Base-by-base conservation (phyloP, 2,329 filamentous ascomycete genomes). In the Stagonosporopsis chrysanthemi region DNA sequence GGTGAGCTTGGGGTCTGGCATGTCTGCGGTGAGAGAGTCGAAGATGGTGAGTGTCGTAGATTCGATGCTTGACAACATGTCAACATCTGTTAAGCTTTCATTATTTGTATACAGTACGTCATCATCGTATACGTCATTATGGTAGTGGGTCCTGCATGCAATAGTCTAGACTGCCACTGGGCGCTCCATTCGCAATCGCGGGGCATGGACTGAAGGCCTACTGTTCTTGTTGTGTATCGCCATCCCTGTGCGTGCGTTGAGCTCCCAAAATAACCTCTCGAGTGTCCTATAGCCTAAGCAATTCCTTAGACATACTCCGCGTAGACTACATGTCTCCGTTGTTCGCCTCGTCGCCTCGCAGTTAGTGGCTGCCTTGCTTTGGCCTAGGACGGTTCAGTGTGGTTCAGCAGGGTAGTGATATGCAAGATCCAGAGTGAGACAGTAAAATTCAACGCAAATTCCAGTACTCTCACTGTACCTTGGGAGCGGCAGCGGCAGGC, bases 381-480 rank as follows among this genome's bases (percentile, higher is more conserved):
- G 24, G 33, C 40, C 45, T 55, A 24, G 2, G 15, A 14, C 19
- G 38, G 11, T 17, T 41, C 23, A 50, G 41, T 45, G 38, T 22
- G 40, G 36, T 44, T 33, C 39, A 19, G 26, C 17, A 24, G 9
- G 23, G 23, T 14, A 15, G 19, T n/a, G 14, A 4, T 4, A 33
- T 33, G 14, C 22, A 24, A 24, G 14, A 23, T 6, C 24, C 17
- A 38, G 3, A n/a, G 33, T 8, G 23, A 36, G 28, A 28, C 39
- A 36, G 22, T 6, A 19, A 2, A 23, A 54, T 42, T 35, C 36
- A 62, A 43, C 38, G 33, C 45, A 45, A 63, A 66, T 56, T 56
- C 12, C 57, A 67, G 36, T 49, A 52, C 44, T 56, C 38, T 63
- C 50, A 67, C 39, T 65, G 50, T 67, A 68, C 65, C 61, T 66